phyloP scores from a whole-genome alignment of 148 eudicot genomes.

The Camellia lanceoleosa region DNA sequence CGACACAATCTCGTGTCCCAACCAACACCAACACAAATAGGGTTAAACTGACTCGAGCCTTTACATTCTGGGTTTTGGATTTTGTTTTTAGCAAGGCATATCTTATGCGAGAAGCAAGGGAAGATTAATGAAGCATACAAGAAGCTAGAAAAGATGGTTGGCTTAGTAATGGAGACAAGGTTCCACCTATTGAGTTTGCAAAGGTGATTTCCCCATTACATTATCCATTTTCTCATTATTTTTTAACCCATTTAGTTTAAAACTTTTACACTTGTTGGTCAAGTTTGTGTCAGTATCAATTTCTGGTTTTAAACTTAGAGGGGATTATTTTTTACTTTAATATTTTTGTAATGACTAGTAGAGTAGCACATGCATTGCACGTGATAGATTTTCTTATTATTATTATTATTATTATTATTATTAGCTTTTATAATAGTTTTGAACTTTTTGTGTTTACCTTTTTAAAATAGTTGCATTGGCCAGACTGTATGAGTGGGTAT shows the following conservation, averaged over 20 bases:
- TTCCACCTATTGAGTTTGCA: constrained; percentile 98
- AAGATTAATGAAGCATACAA: constrained; percentile 98
- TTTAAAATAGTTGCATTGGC: too few species aligned
- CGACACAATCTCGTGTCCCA: too few species aligned
- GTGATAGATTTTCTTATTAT: too few species aligned
- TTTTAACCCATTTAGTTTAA: neutral
- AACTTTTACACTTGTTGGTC: neutral
- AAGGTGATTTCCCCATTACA: constrained; percentile 43
- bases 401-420: too few species aligned
- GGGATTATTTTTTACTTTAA: neutral
- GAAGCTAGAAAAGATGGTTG: constrained; percentile 88
- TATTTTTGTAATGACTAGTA: neutral
- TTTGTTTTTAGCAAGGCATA: constrained; percentile 69
- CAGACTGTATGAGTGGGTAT: too few species aligned
- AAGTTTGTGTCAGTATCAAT: neutral
- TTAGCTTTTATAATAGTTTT: too few species aligned
- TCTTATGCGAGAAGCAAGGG: constrained; percentile 94
- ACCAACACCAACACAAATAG: too few species aligned
- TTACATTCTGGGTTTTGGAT: neutral
- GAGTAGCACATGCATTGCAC: too few species aligned
- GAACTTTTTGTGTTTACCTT: too few species aligned
- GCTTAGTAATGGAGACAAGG: constrained; percentile 88
- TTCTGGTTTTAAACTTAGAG: neutral
- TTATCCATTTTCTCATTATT: neutral
- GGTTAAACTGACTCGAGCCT: too few species aligned